Base-by-base conservation (phyloP, 208 protist genomes). In the Blastocrithidia nonstop region DNA sequence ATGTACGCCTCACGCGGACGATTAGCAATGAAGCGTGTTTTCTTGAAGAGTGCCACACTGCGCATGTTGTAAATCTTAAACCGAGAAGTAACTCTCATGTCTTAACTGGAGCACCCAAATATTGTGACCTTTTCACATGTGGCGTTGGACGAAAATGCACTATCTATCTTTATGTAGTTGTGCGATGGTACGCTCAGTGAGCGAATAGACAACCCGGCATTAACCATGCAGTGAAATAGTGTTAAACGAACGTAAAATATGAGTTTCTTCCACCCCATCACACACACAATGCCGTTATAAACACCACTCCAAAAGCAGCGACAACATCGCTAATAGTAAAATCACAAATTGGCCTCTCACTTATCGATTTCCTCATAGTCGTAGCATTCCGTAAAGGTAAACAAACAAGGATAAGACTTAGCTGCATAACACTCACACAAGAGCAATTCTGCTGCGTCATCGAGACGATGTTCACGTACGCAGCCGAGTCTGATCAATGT, bases 141-240 rank as follows among this genome's bases (percentile, higher is more conserved):
- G 1, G 45, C 53, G 17, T 47, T 80, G 16, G 73, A 86, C 39
- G 69, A 70, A 25, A 71, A 83, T 37, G 46, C 62, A 17, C 79
- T 71, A 38, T 67, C 49, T 21, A 83, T 90, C 36, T 90, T 86
- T 40, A 90, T 90, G 81, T 75, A 90, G 54, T 56, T 90, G 21
- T 73, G 73, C 31, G 66, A 86, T 21, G 56, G 56, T 20, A 77
- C 56, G 7, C 49, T 90, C 17, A 54, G 38, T 3, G 45, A 51
- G 31, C 43, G 33, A 6, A 23, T 48, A 6, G 8, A 15, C 11
- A 11, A 4, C 0, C 46, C 46, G 3, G 11, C 24, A 25, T 8
- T 8, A 23, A 15, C 28, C 36, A 8, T 19, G 19, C 11, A 33
- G 20, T 19, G 33, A 23, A 26, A n/a, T n/a, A n/a, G n/a, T n/a